phyloP scores from a whole-genome alignment of 2,329 filamentous ascomycete genomes.

The Fusarium pilosicola region DNA sequence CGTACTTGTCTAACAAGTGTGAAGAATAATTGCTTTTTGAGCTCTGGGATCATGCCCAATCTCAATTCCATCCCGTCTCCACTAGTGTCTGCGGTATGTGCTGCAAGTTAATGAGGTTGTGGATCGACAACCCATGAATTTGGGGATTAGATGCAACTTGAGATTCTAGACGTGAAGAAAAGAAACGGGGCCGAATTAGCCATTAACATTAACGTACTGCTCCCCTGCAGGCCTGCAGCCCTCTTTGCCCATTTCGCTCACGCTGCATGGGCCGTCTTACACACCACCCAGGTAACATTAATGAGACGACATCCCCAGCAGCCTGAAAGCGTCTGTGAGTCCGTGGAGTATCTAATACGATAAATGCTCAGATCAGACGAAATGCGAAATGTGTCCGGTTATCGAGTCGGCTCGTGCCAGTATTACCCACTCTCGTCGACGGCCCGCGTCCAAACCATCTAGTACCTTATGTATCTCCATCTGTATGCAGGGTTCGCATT shows the following conservation, averaged over 20 bases:
- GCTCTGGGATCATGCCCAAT: slow-evolving; percentile 24
- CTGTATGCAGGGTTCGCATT: slow-evolving; percentile 24
- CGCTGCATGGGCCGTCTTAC: neutral
- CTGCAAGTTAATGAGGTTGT: slow-evolving; percentile 32
- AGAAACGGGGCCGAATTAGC: slow-evolving; percentile 16
- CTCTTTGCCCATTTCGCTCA: neutral
- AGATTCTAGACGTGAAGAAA: neutral
- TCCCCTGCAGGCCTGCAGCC: neutral
- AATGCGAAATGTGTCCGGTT: slow-evolving; percentile 19
- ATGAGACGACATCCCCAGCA: slow-evolving; percentile 8
- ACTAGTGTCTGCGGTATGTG: slow-evolving; percentile 14
- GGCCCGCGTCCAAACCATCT: slow-evolving; percentile 9
- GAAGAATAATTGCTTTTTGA: slow-evolving; percentile 35
- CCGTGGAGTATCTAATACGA: slow-evolving; percentile 7
- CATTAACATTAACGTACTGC: neutral
- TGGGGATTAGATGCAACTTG: slow-evolving; percentile 9
- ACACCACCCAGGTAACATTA: slow-evolving; percentile 15
- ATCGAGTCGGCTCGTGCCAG: slow-evolving; percentile 19
- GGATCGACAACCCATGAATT: slow-evolving; percentile 18
- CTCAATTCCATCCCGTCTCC: slow-evolving; percentile 22
- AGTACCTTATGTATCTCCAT: neutral
- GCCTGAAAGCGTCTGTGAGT: neutral
- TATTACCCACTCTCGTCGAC: slow-evolving; percentile 5
- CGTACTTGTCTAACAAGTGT: neutral
- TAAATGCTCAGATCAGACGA: slow-evolving; percentile 13